A percentile compares a stretch with the other conserved stretches of the same genome.
Evolutionary conservation across 495 filamentous ascomycete genomes (phyloP).

Genomic region (Rhizodiscina lignyota): DNA sequence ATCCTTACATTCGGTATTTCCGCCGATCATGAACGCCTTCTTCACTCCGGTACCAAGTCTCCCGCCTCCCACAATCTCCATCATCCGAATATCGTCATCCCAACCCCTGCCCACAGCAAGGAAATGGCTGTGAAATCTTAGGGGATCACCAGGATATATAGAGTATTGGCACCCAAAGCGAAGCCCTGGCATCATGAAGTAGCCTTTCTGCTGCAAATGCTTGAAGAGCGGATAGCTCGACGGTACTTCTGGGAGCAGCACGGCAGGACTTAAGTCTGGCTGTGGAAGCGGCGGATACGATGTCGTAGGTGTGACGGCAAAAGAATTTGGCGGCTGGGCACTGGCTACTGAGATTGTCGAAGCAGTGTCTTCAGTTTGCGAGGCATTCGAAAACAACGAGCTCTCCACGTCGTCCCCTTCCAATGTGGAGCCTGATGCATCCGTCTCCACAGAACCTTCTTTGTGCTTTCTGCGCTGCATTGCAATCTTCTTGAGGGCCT

Average conservation of each 20-base stretch:
- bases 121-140: slow-evolving; percentile 92
- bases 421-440: background rate
- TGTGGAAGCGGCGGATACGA: slow-evolving; percentile 35
- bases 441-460: slow-evolving; percentile 3
- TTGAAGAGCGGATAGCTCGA: slow-evolving; percentile 47
- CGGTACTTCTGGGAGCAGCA: slow-evolving; percentile 25
- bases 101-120: slow-evolving; percentile 59
- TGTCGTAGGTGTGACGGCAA: slow-evolving; percentile 38
- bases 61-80: slow-evolving; percentile 73
- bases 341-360: too few relatives aligned
- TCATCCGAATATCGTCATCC: slow-evolving; percentile 71
- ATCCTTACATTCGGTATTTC: slow-evolving; percentile 17
- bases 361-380: too few relatives aligned
- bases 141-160: slow-evolving; percentile 85
- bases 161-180: slow-evolving; percentile 90
- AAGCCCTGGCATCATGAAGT: slow-evolving; percentile 79
- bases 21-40: slow-evolving; percentile 83
- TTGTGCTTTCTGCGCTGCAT: slow-evolving; percentile 12
- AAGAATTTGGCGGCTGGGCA: background rate
- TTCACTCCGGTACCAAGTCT: slow-evolving; percentile 87
- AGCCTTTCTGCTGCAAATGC: slow-evolving; percentile 61
- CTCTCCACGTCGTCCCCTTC: background rate
- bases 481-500: slow-evolving; percentile 26
- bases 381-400: slow-evolving; percentile 4
- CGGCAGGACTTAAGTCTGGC: slow-evolving; percentile 14